Conservation (phyloP, 2,329 filamentous ascomycete species). For the Phialemoniopsis sp. region DNA sequence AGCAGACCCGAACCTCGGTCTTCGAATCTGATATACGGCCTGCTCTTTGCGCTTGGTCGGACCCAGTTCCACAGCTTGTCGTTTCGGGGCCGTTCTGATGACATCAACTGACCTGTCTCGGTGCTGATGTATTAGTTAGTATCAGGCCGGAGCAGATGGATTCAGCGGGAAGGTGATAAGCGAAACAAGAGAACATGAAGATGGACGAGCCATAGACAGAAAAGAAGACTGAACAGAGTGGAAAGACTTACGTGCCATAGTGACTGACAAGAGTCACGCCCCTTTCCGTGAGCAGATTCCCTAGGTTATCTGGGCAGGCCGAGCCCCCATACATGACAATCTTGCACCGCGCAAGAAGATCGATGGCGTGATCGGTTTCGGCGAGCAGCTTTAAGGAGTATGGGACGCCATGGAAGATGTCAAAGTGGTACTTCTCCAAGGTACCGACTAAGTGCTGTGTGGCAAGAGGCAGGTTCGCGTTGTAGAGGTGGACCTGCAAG, state of each 20-base stretch:
- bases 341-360: constrained; percentile 37
- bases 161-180: too few relatives aligned
- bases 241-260: constrained; percentile 52
- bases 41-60: constrained; percentile 35
- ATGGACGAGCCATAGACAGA: too few relatives aligned
- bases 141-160: too few relatives aligned
- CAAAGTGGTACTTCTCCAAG: constrained; percentile 35
- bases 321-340: constrained; percentile 55
- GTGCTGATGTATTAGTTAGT: too few relatives aligned
- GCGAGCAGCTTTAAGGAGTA: constrained; percentile 61
- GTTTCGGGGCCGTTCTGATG: constrained; percentile 44
- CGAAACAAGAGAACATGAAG: too few relatives aligned
- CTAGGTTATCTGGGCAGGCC: constrained; percentile 55
- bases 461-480: constrained; percentile 50
- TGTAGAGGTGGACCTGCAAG: constrained; percentile 49
- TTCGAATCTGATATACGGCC: constrained; percentile 25
- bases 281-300: constrained; percentile 43
- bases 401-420: constrained; percentile 58
- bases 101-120: constrained; percentile 60
- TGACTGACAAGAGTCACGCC: constrained; percentile 53
- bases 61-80: constrained; percentile 61
- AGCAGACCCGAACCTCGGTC: constrained; percentile 27
- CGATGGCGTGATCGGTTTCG: constrained; percentile 51
- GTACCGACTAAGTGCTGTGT: constrained; percentile 38
- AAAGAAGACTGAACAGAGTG: too few relatives aligned